A percentile compares a stretch with the other conserved stretches of the same genome.
phyloP scores from a whole-genome alignment of 208 protist species.

The Crithidia expoeki region DNA sequence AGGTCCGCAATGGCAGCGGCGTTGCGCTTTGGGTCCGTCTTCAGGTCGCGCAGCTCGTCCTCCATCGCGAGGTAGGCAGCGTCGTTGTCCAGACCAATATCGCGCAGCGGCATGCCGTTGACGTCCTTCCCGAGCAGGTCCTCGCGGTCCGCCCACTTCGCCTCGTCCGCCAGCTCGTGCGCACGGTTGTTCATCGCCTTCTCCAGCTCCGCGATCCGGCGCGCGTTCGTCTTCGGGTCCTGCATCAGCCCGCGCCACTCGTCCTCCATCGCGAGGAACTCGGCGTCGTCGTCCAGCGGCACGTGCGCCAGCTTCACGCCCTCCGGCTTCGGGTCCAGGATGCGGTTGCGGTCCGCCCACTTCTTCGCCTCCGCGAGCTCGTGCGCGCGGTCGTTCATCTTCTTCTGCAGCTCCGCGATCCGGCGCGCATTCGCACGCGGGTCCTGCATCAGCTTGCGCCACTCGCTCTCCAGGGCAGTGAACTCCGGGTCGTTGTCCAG shows the following conservation, averaged over 20 bases:
- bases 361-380: too few relatives aligned
- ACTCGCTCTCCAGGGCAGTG: too few relatives aligned
- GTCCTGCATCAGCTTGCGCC: too few relatives aligned
- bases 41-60: constrained; percentile 48
- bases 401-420: too few relatives aligned
- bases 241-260: constrained; percentile 65
- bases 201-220: constrained; percentile 59
- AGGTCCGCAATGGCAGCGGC: constrained; percentile 49
- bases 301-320: too few relatives aligned
- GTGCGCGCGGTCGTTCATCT: too few relatives aligned
- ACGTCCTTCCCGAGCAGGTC: constrained; percentile 61
- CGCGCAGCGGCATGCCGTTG: constrained; percentile 58
- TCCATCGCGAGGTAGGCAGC: constrained; percentile 33
- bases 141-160: constrained; percentile 62
- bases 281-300: constrained; percentile 52
- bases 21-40: constrained; percentile 53
- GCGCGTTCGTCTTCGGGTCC: constrained; percentile 50
- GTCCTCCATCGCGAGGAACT: constrained; percentile 62
- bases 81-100: constrained; percentile 64
- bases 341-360: too few relatives aligned
- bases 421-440: too few relatives aligned
- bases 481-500: too few relatives aligned
- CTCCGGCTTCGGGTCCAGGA: too few relatives aligned
- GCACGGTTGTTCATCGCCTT: constrained; percentile 61
- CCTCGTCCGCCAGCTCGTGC: constrained; percentile 54